Evolutionary conservation across 169 alveolate species (phyloP).

Genomic region (Eimeria necatrix): DNA sequence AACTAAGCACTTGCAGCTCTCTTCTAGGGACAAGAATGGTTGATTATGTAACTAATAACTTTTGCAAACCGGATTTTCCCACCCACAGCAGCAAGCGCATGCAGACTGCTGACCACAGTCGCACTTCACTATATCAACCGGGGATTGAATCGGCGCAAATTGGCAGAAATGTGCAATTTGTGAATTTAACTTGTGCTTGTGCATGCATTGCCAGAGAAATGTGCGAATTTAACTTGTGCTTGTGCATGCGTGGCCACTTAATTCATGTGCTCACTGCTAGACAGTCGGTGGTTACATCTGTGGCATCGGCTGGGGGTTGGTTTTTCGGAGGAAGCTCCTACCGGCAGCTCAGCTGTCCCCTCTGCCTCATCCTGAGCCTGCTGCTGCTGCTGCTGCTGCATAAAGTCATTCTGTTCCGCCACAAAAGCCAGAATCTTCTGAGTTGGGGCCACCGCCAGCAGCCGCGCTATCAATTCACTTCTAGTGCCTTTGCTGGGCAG

Average conservation of each 20-base stretch:
- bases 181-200: too few relatives aligned
- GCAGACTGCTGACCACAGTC: too few relatives aligned
- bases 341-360: not conserved
- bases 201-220: not conserved
- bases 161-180: too few relatives aligned
- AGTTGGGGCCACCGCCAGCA: not conserved
- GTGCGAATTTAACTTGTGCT: not conserved
- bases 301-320: not conserved
- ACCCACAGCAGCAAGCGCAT: too few relatives aligned
- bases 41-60: too few relatives aligned
- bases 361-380: not conserved
- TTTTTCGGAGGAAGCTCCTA: too few relatives aligned
- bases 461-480: slow-evolving; percentile 6
- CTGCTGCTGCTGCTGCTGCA: not conserved
- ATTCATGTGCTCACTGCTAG: not conserved
- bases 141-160: too few relatives aligned
- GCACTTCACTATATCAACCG: too few relatives aligned
- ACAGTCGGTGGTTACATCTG: slow-evolving; percentile 5
- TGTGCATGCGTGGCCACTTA: not conserved
- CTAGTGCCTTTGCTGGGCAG: slow-evolving; percentile 63
- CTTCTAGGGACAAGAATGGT: not conserved
- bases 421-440: not conserved
- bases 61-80: too few relatives aligned
- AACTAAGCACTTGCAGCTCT: too few relatives aligned
- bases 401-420: not conserved